phyloP scores from a whole-genome alignment of 352 stramenopile genomes.

The Pythium periplocum region DNA sequence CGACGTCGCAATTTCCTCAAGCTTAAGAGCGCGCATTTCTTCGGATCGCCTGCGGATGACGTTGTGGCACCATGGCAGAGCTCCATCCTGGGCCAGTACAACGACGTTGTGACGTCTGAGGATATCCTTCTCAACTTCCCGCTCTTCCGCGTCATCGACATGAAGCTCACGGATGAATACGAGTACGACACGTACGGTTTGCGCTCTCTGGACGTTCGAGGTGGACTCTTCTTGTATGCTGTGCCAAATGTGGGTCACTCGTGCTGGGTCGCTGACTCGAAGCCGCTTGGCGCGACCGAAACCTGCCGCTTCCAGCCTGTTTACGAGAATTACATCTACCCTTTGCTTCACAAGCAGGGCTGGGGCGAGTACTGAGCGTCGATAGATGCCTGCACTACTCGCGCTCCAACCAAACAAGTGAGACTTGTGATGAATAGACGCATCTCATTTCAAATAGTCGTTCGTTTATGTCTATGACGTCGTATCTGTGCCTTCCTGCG shows the following conservation, averaged over 20 bases:
- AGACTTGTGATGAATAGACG: no score
- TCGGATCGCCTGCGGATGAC: slow-evolving; percentile 23
- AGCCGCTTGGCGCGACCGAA: not conserved
- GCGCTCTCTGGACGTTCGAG: slow-evolving; percentile 19
- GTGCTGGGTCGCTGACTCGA: slow-evolving; percentile 22
- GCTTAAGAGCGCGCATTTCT: slow-evolving; percentile 21
- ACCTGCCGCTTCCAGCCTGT: slow-evolving; percentile 26
- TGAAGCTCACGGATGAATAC: slow-evolving; percentile 27
- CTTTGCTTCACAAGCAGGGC: not conserved
- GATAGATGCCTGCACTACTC: no score
- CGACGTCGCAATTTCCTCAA: slow-evolving; percentile 26
- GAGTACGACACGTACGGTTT: slow-evolving; percentile 24
- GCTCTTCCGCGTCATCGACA: slow-evolving; percentile 22
- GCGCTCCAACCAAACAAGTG: no score
- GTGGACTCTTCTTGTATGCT: slow-evolving; percentile 15
- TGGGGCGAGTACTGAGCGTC: no score
- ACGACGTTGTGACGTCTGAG: slow-evolving; percentile 15
- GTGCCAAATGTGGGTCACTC: slow-evolving; percentile 19
- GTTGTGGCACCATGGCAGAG: slow-evolving; percentile 31
- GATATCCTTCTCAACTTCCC: slow-evolving; percentile 26
- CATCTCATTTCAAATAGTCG: no score
- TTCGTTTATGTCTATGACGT: no score
- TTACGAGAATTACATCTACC: slow-evolving; percentile 31
- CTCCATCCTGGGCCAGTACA: slow-evolving; percentile 24
- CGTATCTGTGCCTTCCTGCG: no score